Evolutionary conservation across 1,284 basidiomycete genomes (phyloP), one percentile per base, ranked within the genome.

Genomic region (Paramarasmius palmivorus): DNA sequence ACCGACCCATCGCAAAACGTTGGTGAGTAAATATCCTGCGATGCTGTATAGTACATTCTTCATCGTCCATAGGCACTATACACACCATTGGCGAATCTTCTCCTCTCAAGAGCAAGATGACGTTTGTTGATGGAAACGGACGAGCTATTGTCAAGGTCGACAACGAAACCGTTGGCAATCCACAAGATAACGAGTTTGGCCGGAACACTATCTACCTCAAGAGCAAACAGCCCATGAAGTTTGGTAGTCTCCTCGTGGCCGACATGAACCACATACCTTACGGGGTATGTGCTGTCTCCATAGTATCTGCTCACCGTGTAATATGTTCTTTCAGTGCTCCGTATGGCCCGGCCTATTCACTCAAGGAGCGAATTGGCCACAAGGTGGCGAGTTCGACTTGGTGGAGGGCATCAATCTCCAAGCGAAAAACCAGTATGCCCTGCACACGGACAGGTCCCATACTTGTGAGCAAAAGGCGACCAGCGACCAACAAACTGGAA

Each of bases 401-500:
- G 36, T 61, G 3, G 60, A 56, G 26, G 42, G 52, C 23, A 50
- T 56, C 32, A 56, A 56, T 36, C 51, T 42, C 10, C 50, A 47
- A 2, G 53, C 50, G 7, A 40, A 49, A 9, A 56, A 56, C 26
- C 55, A 52, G 20, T 56, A 53, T 32, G 50, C 55, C 7, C 55
- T 56, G 23, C 55, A 56, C 36, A 40, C 39, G 40, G 60, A 58
- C 25, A n/a, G n/a, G n/a, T 14, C 29, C 17, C 44, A 49, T 41
- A 37, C 15, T 34, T 59, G 60, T 46, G 54, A 49, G 19, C 58
- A 57, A 36, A 56, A 56, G 35, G 35, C 26, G 29, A 3, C 49
- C 55, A 8, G 35, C 47, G 6, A 50, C 55, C 7, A 40, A 36
- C 60, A 61, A 47, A 59, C 60, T 5, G 60, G 58, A 1, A 53